A percentile compares a stretch with the other conserved stretches of the same genome.
These are phyloP conservation scores for Chlorella sp. DNA, from an alignment of 139 green algal genomes.

Conservation along the genomic window DNA sequence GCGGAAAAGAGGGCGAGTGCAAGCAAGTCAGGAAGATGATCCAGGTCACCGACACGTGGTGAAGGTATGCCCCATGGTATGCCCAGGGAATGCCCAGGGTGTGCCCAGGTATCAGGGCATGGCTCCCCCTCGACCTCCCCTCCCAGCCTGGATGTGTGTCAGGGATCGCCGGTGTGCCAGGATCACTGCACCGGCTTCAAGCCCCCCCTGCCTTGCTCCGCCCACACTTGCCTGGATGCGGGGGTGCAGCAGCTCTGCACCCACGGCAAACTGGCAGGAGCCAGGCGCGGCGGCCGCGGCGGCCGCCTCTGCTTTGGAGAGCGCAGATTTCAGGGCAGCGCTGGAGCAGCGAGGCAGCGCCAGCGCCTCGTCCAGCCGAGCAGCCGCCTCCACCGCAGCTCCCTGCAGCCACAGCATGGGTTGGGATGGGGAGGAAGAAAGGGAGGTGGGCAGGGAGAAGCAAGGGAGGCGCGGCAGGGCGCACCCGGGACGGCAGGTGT, in stretches of 20 bases:
- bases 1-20: no score
- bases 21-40: no score
- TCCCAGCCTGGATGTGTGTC: no score
- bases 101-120: no score
- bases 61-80: no score
- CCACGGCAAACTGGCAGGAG: conserved; percentile 44
- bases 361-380: conserved; percentile 64
- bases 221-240: conserved; percentile 14
- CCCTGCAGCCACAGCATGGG: conserved; percentile 38
- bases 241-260: conserved; percentile 42
- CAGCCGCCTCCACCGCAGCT: conserved; percentile 64
- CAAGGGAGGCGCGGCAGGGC: not conserved
- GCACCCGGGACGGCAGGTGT: no score
- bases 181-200: no score
- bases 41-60: no score
- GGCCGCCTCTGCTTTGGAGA: conserved; percentile 69
- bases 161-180: no score
- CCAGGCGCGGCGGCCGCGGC: conserved; percentile 29
- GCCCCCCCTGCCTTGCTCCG: not conserved
- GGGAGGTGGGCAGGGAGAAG: not conserved
- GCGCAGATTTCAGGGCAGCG: conserved; percentile 51
- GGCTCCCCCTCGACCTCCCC: no score
- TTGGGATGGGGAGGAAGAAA: not conserved
- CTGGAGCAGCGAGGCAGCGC: conserved; percentile 44
- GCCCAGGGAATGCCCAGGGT: no score